A percentile compares a stretch with the other conserved stretches of the same genome.
Evolutionary conservation across 2,329 filamentous ascomycete species (phyloP).

Genomic region (Apiospora aurea): DNA sequence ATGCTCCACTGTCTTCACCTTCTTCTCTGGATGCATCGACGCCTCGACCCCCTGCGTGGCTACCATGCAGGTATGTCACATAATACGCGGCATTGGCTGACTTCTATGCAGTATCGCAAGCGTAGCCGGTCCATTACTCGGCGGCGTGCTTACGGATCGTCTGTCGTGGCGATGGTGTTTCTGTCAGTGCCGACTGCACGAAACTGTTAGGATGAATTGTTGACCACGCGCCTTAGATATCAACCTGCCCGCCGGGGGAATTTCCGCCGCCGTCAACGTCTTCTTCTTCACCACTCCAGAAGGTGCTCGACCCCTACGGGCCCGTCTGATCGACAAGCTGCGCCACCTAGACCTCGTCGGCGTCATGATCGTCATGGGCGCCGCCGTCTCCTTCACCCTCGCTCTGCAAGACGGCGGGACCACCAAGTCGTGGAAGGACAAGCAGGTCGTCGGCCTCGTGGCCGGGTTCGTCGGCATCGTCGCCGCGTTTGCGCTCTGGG

Average conservation of each 20-base stretch:
- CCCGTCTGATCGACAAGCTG: slow-evolving; percentile 16
- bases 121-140: slow-evolving; percentile 35
- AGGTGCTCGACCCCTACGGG: background rate
- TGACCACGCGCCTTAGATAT: slow-evolving; percentile 35
- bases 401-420: slow-evolving; percentile 4
- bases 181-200: background rate
- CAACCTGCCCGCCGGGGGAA: slow-evolving; percentile 34
- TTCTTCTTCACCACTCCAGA: slow-evolving; percentile 27
- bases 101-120: slow-evolving; percentile 47
- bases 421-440: background rate
- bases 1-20: background rate
- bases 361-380: slow-evolving; percentile 25
- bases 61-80: too few relatives aligned
- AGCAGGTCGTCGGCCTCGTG: background rate
- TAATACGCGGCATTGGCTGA: background rate
- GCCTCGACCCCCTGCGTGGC: too few relatives aligned
- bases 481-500: slow-evolving; percentile 33
- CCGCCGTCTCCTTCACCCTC: slow-evolving; percentile 36
- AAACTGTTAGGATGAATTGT: background rate
- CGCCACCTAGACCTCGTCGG: slow-evolving; percentile 30
- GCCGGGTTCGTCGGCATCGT: slow-evolving; percentile 39
- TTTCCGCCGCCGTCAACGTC: slow-evolving; percentile 27
- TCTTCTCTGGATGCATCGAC: too few relatives aligned
- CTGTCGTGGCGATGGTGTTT: slow-evolving; percentile 39
- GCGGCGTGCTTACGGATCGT: slow-evolving; percentile 39